phyloP scores from a whole-genome alignment of 129 eudicot genomes.

The Silybum marianum region DNA sequence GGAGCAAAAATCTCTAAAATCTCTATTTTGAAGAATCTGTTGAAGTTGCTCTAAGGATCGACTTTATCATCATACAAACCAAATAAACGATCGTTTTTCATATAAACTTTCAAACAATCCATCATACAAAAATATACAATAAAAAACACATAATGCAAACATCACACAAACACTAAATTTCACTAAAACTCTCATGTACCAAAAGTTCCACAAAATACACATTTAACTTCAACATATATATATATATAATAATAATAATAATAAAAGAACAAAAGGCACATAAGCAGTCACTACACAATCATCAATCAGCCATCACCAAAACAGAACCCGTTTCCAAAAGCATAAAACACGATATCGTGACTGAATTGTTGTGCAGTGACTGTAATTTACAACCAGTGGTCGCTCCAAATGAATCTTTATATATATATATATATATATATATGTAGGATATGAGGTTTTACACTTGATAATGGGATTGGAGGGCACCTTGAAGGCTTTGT shows the following conservation, averaged over 20 bases:
- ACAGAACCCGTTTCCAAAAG: too few species aligned
- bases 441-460: constrained; percentile 17
- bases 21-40: too few species aligned
- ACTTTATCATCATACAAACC: not conserved
- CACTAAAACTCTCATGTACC: constrained; percentile 12
- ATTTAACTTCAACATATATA: not conserved
- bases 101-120: not conserved
- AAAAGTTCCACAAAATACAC: constrained; percentile 8
- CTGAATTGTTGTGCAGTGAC: not conserved
- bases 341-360: not conserved
- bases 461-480: constrained; percentile 46
- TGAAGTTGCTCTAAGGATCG: not conserved
- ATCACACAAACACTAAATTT: constrained; percentile 11
- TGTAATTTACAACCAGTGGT: constrained; percentile 11
- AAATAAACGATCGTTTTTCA: not conserved
- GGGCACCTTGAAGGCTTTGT: constrained; percentile 57
- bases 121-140: constrained; percentile 13
- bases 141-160: constrained; percentile 26
- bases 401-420: constrained; percentile 16
- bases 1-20: too few species aligned
- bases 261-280: not conserved
- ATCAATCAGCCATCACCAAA: not conserved
- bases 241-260: too few species aligned
- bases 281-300: not conserved
- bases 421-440: too few species aligned